A percentile compares a stretch with the other conserved stretches of the same genome.
These are phyloP conservation scores for Colletotrichum lupini DNA, from an alignment of 2,329 filamentous ascomycete genomes.

Conservation along the genomic window DNA sequence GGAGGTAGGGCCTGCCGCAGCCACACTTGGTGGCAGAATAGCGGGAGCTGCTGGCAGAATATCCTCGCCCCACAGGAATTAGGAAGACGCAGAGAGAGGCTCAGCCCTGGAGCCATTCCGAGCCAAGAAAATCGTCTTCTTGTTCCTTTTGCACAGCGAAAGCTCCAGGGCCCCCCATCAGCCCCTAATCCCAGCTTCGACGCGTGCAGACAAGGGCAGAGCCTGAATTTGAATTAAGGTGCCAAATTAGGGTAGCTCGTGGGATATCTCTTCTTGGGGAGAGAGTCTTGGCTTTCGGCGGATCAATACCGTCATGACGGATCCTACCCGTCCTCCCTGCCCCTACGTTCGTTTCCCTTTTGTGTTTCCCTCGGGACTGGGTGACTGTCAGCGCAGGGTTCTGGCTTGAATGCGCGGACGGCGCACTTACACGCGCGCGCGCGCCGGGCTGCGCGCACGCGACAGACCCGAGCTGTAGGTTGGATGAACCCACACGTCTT, in stretches of 20 bases:
- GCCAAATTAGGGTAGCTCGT: not conserved
- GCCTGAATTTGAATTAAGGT: not conserved
- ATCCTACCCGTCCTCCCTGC: too few relatives aligned
- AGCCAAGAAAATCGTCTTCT: too few relatives aligned
- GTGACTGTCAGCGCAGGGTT: too few relatives aligned
- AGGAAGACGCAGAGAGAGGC: not conserved
- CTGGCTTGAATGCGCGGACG: not conserved
- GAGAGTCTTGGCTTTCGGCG: not conserved
- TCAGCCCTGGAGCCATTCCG: not conserved
- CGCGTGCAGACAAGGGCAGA: not conserved
- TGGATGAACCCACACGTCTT: not conserved
- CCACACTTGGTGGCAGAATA: too few relatives aligned
- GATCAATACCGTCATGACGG: conserved; percentile 3
- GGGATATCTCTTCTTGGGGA: not conserved
- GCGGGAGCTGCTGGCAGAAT: too few relatives aligned
- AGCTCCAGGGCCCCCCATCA: not conserved
- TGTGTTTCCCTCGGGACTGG: not conserved
- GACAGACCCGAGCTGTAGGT: not conserved
- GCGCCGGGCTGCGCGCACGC: not conserved
- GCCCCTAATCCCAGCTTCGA: not conserved
- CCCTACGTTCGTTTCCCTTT: too few relatives aligned
- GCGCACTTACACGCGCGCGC: not conserved
- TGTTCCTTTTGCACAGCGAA: not conserved
- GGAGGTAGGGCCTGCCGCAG: too few relatives aligned
- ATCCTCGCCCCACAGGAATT: too few relatives aligned